Conservation (phyloP, 495 filamentous ascomycete species). For the Aspergillus nanangensis region DNA sequence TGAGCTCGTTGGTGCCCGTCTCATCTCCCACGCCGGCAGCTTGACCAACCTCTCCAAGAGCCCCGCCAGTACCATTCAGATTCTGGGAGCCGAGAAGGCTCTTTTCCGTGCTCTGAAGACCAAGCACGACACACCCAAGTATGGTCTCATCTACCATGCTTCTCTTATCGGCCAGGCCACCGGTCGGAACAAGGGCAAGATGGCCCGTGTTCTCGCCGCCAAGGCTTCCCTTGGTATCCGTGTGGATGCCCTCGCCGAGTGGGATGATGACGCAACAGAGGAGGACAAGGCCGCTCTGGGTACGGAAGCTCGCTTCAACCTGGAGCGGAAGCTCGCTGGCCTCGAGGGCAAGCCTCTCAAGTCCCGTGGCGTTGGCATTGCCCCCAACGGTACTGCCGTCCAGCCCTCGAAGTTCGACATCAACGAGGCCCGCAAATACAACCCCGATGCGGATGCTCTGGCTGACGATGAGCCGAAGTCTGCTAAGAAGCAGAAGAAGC, state of each 20-base stretch:
- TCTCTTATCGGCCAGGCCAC: constrained; percentile 94
- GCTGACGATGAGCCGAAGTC: constrained; percentile 55
- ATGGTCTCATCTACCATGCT: constrained; percentile 97
- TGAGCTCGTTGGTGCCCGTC: constrained; percentile 87
- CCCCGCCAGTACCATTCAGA: constrained; percentile 93
- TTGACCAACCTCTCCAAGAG: constrained; percentile 95
- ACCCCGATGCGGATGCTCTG: constrained; percentile 86
- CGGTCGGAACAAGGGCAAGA: constrained; percentile 98
- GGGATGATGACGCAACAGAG: constrained; percentile 74
- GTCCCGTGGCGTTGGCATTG: constrained; percentile 69
- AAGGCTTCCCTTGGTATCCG: constrained; percentile 91
- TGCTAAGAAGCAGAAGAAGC: constrained; percentile 49
- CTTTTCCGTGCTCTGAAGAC: constrained; percentile 98
- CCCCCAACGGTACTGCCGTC: constrained; percentile 57
- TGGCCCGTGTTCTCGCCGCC: constrained; percentile 89
- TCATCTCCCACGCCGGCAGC: constrained; percentile 94
- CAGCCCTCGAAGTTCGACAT: constrained; percentile 80
- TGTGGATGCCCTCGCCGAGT: constrained; percentile 85
- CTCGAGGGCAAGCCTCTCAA: constrained; percentile 90
- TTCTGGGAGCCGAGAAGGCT: constrained; percentile 97
- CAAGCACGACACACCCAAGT: constrained; percentile 99
- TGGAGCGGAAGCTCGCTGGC: constrained; percentile 78
- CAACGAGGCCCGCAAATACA: constrained; percentile 95
- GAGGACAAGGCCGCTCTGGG: constrained; percentile 80
- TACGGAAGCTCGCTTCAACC: constrained; percentile 64